Conservation (phyloP, 176 grass and related monocot species). For the Ananas comosus region DNA sequence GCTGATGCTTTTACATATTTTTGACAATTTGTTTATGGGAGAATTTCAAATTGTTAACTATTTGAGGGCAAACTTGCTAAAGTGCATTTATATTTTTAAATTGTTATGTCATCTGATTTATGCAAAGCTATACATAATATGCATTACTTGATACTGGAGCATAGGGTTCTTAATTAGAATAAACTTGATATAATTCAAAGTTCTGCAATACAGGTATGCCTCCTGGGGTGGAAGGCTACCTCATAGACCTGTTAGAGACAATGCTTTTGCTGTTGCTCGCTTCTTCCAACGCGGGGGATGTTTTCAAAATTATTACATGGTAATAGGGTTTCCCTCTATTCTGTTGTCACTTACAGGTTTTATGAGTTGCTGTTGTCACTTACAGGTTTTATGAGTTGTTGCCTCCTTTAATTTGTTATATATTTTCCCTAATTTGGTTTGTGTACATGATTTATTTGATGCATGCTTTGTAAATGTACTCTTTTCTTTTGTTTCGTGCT, state of each 20-base stretch:
- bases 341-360: neutral
- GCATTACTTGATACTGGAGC: neutral
- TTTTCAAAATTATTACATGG: constrained; percentile 99
- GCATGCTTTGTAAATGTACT: neutral
- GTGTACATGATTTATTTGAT: neutral
- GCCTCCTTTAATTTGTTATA: neutral
- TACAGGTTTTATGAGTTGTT: neutral
- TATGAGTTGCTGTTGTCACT: neutral
- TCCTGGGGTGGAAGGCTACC: constrained; percentile 70
- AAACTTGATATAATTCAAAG: neutral
- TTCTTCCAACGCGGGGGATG: constrained; percentile 93
- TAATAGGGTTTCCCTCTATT: constrained; percentile 26
- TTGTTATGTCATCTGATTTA: neutral
- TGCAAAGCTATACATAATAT: neutral
- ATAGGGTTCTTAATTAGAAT: neutral
- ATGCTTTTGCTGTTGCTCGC: constrained; percentile 91
- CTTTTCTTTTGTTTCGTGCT: neutral
- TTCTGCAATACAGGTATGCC: constrained; percentile 45
- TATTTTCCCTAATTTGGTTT: neutral
- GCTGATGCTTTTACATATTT: constrained; percentile 10
- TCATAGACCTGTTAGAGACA: constrained; percentile 76
- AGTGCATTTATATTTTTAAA: neutral
- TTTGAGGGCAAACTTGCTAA: neutral
- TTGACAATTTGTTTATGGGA: neutral
- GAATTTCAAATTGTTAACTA: neutral